These are phyloP conservation scores for Ceratocystis variospora DNA, from an alignment of 2,329 filamentous ascomycete genomes.

Conservation along the genomic window DNA sequence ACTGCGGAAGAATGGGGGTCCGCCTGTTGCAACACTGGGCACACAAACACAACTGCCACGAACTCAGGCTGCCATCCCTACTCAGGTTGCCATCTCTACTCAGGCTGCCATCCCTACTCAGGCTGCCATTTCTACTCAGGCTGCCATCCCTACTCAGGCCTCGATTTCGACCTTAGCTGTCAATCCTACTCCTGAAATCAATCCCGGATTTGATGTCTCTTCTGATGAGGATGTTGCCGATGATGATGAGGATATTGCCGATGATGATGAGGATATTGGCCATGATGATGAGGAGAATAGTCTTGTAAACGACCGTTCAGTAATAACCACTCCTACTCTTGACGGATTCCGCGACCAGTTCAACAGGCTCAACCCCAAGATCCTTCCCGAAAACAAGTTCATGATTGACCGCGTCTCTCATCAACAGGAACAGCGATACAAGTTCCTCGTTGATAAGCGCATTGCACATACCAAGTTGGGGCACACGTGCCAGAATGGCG, in stretches of 20 bases:
- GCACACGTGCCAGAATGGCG: constrained; percentile 45
- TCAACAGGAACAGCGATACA: constrained; percentile 69
- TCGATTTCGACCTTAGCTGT: background rate
- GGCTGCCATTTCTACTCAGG: background rate
- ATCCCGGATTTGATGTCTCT: constrained; percentile 28
- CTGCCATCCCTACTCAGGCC: background rate
- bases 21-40: constrained; percentile 37
- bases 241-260: too few relatives aligned
- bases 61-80: background rate
- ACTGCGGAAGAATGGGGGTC: constrained; percentile 40
- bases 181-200: background rate
- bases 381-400: constrained; percentile 42
- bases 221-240: constrained; percentile 33
- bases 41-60: background rate
- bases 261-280: constrained; percentile 27
- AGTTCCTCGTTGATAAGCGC: constrained; percentile 55
- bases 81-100: background rate
- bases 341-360: constrained; percentile 68
- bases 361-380: constrained; percentile 55
- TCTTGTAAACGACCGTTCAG: constrained; percentile 43
- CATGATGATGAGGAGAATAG: constrained; percentile 47
- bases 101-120: background rate
- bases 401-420: constrained; percentile 70
- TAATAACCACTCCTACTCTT: constrained; percentile 55
- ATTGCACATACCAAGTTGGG: constrained; percentile 53